These are phyloP conservation scores for Zymoseptoria crescenta DNA, from an alignment of 2,329 filamentous ascomycete species.

Conservation along the genomic window DNA sequence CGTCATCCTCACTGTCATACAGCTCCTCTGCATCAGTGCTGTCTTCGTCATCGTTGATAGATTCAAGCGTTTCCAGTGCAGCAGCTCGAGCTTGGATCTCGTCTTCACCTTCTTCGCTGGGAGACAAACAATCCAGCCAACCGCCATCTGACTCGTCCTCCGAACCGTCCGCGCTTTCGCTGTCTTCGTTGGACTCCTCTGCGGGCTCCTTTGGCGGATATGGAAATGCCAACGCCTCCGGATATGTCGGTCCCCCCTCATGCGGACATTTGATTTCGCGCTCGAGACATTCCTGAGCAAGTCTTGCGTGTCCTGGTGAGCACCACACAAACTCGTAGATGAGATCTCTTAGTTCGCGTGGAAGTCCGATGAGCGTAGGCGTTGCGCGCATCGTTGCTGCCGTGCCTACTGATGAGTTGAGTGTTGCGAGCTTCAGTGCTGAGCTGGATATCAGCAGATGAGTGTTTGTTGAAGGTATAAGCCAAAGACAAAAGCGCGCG, in stretches of 20 bases:
- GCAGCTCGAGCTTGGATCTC: background rate
- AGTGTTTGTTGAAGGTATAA: background rate
- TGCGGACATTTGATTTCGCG: background rate
- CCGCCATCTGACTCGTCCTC: background rate
- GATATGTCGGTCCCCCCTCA: background rate
- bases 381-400: background rate
- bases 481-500: too few relatives aligned
- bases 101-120: background rate
- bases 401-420: background rate
- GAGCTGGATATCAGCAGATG: background rate
- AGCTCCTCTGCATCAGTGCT: too few relatives aligned
- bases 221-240: background rate
- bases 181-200: background rate
- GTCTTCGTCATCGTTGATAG: background rate
- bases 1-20: too few relatives aligned
- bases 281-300: background rate
- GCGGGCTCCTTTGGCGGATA: slow-evolving; percentile 1
- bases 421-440: background rate
- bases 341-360: slow-evolving; percentile 9
- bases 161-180: background rate
- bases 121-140: background rate
- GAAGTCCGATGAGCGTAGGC: slow-evolving; percentile 4
- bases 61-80: background rate
- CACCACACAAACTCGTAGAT: slow-evolving; percentile 10
- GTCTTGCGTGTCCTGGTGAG: background rate